Evolutionary conservation across 371 early-diverging fungal genomes (phyloP).

Genomic region (Batkoa obscura): DNA sequence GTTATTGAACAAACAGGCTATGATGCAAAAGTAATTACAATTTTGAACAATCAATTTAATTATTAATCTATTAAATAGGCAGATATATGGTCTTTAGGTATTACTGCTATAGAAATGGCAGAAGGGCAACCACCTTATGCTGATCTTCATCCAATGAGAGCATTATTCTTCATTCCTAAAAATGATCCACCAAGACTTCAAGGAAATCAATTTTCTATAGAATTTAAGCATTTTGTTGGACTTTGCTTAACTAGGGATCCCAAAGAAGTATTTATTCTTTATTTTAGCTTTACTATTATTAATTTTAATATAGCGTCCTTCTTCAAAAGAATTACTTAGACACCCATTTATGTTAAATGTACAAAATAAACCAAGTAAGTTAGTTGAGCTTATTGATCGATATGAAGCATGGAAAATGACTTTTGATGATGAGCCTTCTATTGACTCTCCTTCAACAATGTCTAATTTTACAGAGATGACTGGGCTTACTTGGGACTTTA

Average conservation of each 20-base stretch:
- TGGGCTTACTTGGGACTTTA: slow-evolving; percentile 7
- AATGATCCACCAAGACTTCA: slow-evolving; percentile 72
- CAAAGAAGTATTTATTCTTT: slow-evolving; percentile 31
- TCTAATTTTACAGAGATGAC: not conserved
- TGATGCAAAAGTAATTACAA: slow-evolving; percentile 44
- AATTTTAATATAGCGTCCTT: slow-evolving; percentile 1
- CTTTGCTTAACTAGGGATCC: slow-evolving; percentile 79
- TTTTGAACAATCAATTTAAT: slow-evolving; percentile 1
- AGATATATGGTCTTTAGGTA: slow-evolving; percentile 98
- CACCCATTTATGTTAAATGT: slow-evolving; percentile 5
- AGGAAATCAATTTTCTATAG: slow-evolving; percentile 49
- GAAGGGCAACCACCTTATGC: slow-evolving; percentile 85
- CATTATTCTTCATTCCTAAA: slow-evolving; percentile 82
- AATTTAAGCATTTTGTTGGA: slow-evolving; percentile 81
- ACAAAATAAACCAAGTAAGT: slow-evolving; percentile 3
- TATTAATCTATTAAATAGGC: slow-evolving; percentile 30
- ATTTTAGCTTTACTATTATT: not conserved
- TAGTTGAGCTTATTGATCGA: slow-evolving; percentile 6
- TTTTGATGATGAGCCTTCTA: slow-evolving; percentile 3
- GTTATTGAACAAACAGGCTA: slow-evolving; percentile 93
- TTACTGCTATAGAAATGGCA: slow-evolving; percentile 93
- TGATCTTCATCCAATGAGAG: slow-evolving; percentile 83
- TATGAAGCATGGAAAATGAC: slow-evolving; percentile 5
- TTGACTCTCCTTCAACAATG: slow-evolving; percentile 1
- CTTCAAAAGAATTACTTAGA: slow-evolving; percentile 1